Evolutionary conservation across 176 grass and related monocot species (phyloP), one percentile per base, ranked within the genome.

Genomic region (Urochloa ruziziensis): DNA sequence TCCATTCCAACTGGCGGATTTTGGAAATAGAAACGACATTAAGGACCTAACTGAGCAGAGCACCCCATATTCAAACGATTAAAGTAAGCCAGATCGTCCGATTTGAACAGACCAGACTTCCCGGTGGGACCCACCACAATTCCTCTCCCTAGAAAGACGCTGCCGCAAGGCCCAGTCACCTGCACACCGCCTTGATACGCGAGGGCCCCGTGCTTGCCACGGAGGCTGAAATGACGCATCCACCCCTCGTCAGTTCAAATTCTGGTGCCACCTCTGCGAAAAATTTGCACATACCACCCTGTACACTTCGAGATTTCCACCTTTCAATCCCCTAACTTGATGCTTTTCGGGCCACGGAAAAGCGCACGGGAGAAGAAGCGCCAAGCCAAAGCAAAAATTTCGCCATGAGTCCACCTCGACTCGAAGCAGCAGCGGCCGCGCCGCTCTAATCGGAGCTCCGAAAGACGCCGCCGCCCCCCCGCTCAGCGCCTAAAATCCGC

Each of bases 381-480:
- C 88, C 88, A 90, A 86, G 73, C 49, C 88, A 68, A 83, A 82
- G 83, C 79, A 81, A 82, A 83, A 86, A 51, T 86, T 90, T 82
- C 79, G 79, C 73, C 73, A 66, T 67, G 88, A 83, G 88, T 75
- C 76, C 69, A 51, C 82, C 61, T 19, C 82, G 23, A 33, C 72
- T 65, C 58, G 24, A 33, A 86, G 79, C 66, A 67, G 61, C 52
- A 64, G 79, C 74, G 25, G 62, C 28, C 36, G 71, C 70, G 32
- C 30, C 52, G 73, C 48, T 73, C 67, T 90, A 90, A 42, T 10
- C 73, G 79, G 74, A 70, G 66, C 73, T 67, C 79, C 77, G 77
- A 81, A 85, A 76, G 82, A 6, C 77, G 7, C 77, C 54, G 62
- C 54, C 48, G 56, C 15, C 25, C 13, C 46, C 47, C 10, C 16